Conservation (phyloP, 257 asterid species). For the Marsdenia floribunda region DNA sequence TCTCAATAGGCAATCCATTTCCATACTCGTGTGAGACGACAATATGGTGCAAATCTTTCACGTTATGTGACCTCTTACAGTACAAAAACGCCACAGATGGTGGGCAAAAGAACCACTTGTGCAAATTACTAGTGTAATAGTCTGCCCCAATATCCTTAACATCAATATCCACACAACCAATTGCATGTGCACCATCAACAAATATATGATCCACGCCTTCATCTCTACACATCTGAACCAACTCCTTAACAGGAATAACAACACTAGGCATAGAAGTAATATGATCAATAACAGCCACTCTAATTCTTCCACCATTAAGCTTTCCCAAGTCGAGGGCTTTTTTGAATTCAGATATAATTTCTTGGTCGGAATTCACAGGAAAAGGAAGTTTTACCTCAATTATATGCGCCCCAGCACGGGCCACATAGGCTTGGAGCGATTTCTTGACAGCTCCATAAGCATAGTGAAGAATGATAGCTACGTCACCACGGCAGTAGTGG, state of each 20-base stretch:
- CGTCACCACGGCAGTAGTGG: constrained; percentile 49
- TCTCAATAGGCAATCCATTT: constrained; percentile 66
- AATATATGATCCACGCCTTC: constrained; percentile 65
- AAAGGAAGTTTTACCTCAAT: constrained; percentile 81
- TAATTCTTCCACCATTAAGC: constrained; percentile 44
- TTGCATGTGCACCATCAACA: constrained; percentile 78
- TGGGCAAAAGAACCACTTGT: constrained; percentile 82
- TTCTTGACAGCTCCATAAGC: constrained; percentile 86
- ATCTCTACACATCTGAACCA: constrained; percentile 62
- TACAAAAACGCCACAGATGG: constrained; percentile 69
- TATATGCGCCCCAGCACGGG: constrained; percentile 80
- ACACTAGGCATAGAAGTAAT: constrained; percentile 85
- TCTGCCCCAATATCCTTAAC: constrained; percentile 71
- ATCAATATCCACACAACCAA: constrained; percentile 66
- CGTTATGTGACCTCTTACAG: constrained; percentile 49
- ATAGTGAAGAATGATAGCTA: constrained; percentile 65
- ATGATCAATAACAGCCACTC: constrained; percentile 79
- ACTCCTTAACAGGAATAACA: constrained; percentile 58
- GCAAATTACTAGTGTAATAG: constrained; percentile 67
- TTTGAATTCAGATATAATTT: constrained; percentile 49
- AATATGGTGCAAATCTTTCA: constrained; percentile 58
- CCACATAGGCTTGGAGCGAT: constrained; percentile 64
- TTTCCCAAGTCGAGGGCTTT: constrained; percentile 59
- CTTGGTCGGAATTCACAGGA: constrained; percentile 51
- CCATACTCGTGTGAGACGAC: constrained; percentile 79